phyloP scores from a whole-genome alignment of 108 stramenopile species.

The Nitzschia palea region DNA sequence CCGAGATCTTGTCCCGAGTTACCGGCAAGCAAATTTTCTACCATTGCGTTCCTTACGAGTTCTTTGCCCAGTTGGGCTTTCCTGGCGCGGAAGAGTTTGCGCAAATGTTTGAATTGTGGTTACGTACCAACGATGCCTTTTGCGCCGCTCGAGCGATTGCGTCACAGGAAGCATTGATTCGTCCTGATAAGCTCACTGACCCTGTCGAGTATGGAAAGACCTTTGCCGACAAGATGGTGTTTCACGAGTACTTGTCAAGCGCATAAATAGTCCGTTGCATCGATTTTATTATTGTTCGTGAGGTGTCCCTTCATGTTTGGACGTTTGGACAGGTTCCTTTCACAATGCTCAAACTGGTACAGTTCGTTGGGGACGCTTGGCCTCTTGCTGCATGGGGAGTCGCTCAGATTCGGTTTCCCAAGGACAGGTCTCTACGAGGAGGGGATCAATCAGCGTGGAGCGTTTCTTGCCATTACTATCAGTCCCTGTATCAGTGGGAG shows the following conservation, averaged over 20 bases:
- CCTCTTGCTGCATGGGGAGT: too few species aligned
- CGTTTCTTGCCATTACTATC: too few species aligned
- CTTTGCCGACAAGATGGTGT: not conserved
- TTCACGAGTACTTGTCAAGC: conserved; percentile 1
- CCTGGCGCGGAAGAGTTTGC: conserved; percentile 15
- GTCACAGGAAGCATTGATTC: not conserved
- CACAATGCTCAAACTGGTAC: too few species aligned
- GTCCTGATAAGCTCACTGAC: not conserved
- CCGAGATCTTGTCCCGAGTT: not conserved
- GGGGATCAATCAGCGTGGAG: too few species aligned
- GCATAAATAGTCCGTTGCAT: too few species aligned
- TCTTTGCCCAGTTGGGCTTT: conserved; percentile 11
- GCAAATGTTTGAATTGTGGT: conserved; percentile 6
- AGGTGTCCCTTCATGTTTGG: too few species aligned
- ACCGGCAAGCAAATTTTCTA: not conserved
- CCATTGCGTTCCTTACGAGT: not conserved
- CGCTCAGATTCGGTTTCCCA: too few species aligned
- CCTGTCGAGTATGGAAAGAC: not conserved
- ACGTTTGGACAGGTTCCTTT: too few species aligned
- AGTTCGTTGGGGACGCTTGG: too few species aligned
- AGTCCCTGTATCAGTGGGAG: too few species aligned
- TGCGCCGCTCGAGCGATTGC: not conserved
- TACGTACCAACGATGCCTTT: not conserved
- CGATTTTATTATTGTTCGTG: too few species aligned
- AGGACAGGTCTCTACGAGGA: too few species aligned